A percentile compares a stretch with the other conserved stretches of the same genome.
These are phyloP conservation scores for Aristolochia contorta DNA, from an alignment of 164 flowering plant species.

Conservation along the genomic window DNA sequence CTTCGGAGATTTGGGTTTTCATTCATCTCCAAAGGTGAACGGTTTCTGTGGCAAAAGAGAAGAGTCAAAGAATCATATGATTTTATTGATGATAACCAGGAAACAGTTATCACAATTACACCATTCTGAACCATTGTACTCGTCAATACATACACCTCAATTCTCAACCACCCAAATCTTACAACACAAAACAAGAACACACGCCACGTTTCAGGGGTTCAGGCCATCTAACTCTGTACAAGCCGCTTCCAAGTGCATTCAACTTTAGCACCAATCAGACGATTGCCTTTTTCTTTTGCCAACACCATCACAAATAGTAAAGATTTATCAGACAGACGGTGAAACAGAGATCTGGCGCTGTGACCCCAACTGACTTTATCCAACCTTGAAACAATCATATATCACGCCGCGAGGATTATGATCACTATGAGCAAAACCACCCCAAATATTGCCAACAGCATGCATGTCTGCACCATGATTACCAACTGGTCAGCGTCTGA, in stretches of 20 bases:
- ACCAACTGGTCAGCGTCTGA: neutral
- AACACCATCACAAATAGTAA: neutral
- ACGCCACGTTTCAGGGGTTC: neutral
- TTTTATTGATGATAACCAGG: neutral
- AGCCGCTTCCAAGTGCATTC: neutral
- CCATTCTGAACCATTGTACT: neutral
- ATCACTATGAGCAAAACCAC: conserved; percentile 73
- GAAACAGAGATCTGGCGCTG: too few relatives aligned
- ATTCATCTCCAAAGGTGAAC: too few relatives aligned
- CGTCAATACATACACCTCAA: conserved; percentile 3
- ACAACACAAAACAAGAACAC: conserved; percentile 3
- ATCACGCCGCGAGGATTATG: conserved; percentile 56
- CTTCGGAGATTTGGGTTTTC: too few relatives aligned
- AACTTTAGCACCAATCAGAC: neutral
- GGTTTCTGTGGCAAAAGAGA: neutral
- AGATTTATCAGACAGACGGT: too few relatives aligned
- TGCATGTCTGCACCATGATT: conserved; percentile 52
- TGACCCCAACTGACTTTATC: too few relatives aligned
- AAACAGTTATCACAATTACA: neutral
- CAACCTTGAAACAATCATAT: neutral
- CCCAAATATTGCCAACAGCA: conserved; percentile 84
- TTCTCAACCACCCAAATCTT: neutral
- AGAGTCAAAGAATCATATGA: conserved; percentile 2
- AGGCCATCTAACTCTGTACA: neutral
- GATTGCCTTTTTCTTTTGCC: neutral